Base-by-base conservation (phyloP, 352 stramenopile genomes). In the Pythium coloratum region DNA sequence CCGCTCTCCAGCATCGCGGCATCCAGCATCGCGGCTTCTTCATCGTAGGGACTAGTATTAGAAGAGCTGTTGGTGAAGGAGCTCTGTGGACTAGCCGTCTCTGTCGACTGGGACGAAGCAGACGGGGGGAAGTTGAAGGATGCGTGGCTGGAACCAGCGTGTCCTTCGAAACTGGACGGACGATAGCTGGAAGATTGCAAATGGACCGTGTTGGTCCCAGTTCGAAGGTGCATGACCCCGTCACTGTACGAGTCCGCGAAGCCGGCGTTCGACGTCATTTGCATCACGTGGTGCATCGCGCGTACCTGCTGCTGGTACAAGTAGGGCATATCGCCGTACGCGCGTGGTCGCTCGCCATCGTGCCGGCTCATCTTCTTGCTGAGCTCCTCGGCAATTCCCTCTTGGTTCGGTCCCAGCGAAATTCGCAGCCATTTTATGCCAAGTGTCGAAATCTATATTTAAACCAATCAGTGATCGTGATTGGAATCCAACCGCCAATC, bases 1-100 rank as follows among this genome's bases (percentile, higher is more conserved):
- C 55, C 55, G 40, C 46, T 61, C 10, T 67, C 66, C 44, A 59
- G 28, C 50, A 67, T 62, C 16, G 55, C 64, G 56, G 49, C 59
- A 50, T 65, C 54, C 14, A 64, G 47, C 46, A 65, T 50, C 18
- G 38, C 53, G 44, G 63, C 50, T 10, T 67, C 66, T 12, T 49
- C 14, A 4, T 65, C 50, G 20, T 61, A 12, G 9, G 33, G 34
- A 36, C 34, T 33, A 3, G 13, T 6, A 2, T 13, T 26, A 3
- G 44, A 46, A 13, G 18, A 30, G 30, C 33, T 59, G 6, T 30
- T 28, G 13, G 44, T 50, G 44, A 50, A 18, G 6, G 44, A 50
- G 44, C n/a, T 20, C 44, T 50, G 44, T 26, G 44, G 44, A 50
- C 44, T 50, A 4, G 44, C 14, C 14, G 24, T 50, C n/a, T 26